A percentile compares a stretch with the other conserved stretches of the same genome.
phyloP scores from a whole-genome alignment of 306 rosid species.

The Neltuma alba region DNA sequence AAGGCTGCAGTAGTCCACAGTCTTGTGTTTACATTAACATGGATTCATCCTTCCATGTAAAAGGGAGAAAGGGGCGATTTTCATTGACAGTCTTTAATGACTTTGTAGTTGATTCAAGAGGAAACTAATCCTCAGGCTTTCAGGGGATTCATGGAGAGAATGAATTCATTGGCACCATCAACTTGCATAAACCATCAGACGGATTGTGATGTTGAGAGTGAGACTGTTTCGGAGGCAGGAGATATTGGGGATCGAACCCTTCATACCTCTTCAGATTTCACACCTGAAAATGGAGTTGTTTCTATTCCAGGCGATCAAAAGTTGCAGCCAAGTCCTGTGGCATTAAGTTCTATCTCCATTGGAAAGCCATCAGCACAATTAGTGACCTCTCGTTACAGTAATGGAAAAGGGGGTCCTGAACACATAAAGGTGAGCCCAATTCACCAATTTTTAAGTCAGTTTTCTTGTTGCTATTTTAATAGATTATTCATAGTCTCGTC shows the following conservation, averaged over 20 bases:
- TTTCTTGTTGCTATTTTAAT: not conserved
- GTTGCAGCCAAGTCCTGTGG: constrained; percentile 18
- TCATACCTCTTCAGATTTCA: constrained; percentile 37
- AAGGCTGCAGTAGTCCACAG: too few relatives aligned
- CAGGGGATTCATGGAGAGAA: constrained; percentile 38
- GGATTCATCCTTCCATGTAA: not conserved
- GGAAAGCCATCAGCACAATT: constrained; percentile 35
- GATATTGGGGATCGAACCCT: constrained; percentile 71
- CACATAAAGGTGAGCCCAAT: constrained; percentile 43
- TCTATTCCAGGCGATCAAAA: constrained; percentile 33
- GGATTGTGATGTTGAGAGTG: constrained; percentile 45
- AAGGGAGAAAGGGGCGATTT: not conserved
- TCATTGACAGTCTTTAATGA: not conserved
- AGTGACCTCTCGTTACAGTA: constrained; percentile 34
- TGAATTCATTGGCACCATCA: constrained; percentile 41
- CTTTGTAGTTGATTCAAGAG: constrained; percentile 35
- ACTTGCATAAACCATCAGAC: constrained; percentile 25
- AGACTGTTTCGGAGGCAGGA: constrained; percentile 60
- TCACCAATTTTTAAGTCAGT: not conserved
- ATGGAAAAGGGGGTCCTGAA: constrained; percentile 26
- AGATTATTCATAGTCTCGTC: not conserved
- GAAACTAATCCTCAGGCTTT: constrained; percentile 25
- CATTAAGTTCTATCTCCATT: constrained; percentile 15
- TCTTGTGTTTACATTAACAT: too few relatives aligned
- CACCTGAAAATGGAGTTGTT: constrained; percentile 43